Evolutionary conservation across 1,284 basidiomycete species (phyloP).

Genomic region (Pseudozyma hubeiensis): DNA sequence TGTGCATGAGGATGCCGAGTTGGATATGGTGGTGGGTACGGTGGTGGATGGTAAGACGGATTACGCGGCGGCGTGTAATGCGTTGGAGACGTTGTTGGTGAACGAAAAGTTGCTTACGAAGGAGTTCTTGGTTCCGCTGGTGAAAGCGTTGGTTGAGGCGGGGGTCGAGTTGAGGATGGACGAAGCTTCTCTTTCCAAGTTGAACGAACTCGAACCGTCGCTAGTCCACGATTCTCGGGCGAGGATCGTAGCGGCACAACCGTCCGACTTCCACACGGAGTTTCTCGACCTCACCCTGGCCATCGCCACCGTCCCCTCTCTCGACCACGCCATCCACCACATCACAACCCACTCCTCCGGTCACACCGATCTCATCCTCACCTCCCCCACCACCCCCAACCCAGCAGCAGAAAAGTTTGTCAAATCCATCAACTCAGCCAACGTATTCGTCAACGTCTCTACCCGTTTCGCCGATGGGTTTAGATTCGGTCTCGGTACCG

Average conservation of each 20-base stretch:
- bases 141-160: constrained; percentile 76
- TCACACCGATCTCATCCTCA: constrained; percentile 91
- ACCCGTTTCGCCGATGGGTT: constrained; percentile 98
- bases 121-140: constrained; percentile 81
- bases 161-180: constrained; percentile 87
- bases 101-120: constrained; percentile 73
- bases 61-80: constrained; percentile 96
- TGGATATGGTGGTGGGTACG: constrained; percentile 82
- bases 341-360: constrained; percentile 94
- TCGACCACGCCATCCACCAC: constrained; percentile 81
- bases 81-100: constrained; percentile 88
- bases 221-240: constrained; percentile 59
- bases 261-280: constrained; percentile 83
- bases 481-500: constrained; percentile 95
- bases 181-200: constrained; percentile 52
- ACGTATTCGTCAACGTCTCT: constrained; percentile 92
- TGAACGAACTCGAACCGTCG: background rate
- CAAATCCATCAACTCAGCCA: constrained; percentile 87
- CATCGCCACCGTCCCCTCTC: constrained; percentile 79
- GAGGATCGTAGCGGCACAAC: constrained; percentile 50
- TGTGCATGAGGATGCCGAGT: constrained; percentile 83
- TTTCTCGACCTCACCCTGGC: constrained; percentile 75
- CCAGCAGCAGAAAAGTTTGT: constrained; percentile 79
- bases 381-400: constrained; percentile 26
- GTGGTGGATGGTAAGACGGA: constrained; percentile 93